Base-by-base conservation (phyloP, 768 basidiomycete genomes). In the Lyophyllum decastes region DNA sequence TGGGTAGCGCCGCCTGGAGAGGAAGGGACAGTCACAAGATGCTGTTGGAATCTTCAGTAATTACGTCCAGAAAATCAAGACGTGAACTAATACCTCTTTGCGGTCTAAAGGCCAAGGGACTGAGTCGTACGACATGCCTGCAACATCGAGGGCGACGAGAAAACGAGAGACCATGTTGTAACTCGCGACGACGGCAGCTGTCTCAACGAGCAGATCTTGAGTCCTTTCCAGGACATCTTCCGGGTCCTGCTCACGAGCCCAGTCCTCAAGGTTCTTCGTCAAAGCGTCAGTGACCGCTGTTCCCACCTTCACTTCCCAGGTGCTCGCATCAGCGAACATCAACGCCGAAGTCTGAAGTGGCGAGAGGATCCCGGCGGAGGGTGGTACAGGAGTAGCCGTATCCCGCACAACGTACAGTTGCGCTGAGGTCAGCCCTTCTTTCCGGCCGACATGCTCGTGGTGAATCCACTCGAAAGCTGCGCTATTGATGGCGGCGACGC, bases 81-180 rank as follows among this genome's bases (percentile, higher is more conserved):
- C 9, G 22, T 25, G 2, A 19, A 41, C 17, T 41, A 63, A 57
- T 58, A 79, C 81, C 70, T 82, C 80, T 55, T 73, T 70, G 44
- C 71, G 72, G 24, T 82, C 75, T 24, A 80, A 59, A 2, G 81
- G 82, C 81, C 82, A 84, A 9, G 82, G 79, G 5, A 82, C 78
- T 12, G 68, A 64, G 19, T 70, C 65, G 44, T 82, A 77, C 0
- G 78, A 75, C 60, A 78, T 69, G 9, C 86, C 85, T 51, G 78
- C 82, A 1, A 89, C 82, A 61, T 89, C 86, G 12, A 83, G 75
- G 0, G 85, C 77, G 12, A 86, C 72, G 27, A 89, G 73, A 61
- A 88, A 82, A n/a, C 87, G 76, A 19, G 85, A 87, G 7, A 89
- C 86, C 82, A 88, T 84, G 71, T 88, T 88, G 69, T 89, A 89